A percentile compares a stretch with the other conserved stretches of the same genome.
phyloP scores from a whole-genome alignment of 441 rosid genomes.

The Erodium moschatum region DNA sequence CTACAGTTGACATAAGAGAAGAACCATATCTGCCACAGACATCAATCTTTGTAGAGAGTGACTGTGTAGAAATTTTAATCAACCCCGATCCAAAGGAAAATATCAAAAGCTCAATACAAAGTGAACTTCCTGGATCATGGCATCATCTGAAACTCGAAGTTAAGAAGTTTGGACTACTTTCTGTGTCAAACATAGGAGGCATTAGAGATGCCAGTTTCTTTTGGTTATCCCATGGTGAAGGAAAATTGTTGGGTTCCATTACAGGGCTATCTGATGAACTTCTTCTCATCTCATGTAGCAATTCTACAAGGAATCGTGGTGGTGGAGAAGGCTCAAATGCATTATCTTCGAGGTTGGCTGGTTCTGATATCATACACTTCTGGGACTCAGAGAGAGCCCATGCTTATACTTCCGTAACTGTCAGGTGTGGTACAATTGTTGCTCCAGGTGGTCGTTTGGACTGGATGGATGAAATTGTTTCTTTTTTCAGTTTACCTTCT shows the following conservation, averaged over 20 bases:
- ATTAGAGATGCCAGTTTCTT: conserved; percentile 51
- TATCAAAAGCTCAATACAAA: conserved; percentile 52
- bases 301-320: conserved; percentile 82
- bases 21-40: conserved; percentile 40
- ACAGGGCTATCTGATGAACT: conserved; percentile 51
- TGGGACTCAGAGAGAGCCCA: conserved; percentile 47
- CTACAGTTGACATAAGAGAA: conserved; percentile 24
- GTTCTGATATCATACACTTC: conserved; percentile 64
- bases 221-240: conserved; percentile 85
- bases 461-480: conserved; percentile 69
- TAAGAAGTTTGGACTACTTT: conserved; percentile 50
- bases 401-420: conserved; percentile 49
- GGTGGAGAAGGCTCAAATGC: conserved; percentile 95
- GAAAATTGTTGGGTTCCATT: conserved; percentile 64
- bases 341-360: conserved; percentile 75
- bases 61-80: conserved; percentile 56
- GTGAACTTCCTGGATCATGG: conserved; percentile 95
- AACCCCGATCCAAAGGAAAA: conserved; percentile 49
- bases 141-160: conserved; percentile 49
- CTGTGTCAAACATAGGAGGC: conserved; percentile 73
- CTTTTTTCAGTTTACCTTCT: conserved; percentile 58
- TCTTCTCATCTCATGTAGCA: conserved; percentile 76
- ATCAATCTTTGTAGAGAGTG: conserved; percentile 66
- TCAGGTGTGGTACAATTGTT: conserved; percentile 74
- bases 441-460: conserved; percentile 93